Percentiles rank a stretch among this genome's conserved stretches.
Conservation (phyloP, 1,139 yeast genomes). For the Nakaseomyces sp. region DNA sequence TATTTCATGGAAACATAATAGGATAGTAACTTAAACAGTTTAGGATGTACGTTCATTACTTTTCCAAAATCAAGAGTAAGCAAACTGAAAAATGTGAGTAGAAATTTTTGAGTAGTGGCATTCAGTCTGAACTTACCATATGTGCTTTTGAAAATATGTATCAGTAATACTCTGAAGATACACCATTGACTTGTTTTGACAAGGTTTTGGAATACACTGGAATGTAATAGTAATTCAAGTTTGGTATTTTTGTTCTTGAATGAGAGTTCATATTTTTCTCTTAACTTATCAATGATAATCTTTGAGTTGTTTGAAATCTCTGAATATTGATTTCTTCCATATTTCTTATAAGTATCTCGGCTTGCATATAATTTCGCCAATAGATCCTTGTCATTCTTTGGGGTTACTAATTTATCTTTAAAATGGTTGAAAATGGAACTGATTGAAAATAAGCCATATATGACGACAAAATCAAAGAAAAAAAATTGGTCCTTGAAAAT, state of each 20-base stretch:
- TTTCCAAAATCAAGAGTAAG: conserved; percentile 2
- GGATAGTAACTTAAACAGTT: background rate
- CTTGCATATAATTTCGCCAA: background rate
- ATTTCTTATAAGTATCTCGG: conserved; percentile 1
- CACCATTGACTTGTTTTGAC: conserved; percentile 24
- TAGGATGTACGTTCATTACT: background rate
- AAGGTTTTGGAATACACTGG: conserved; percentile 19
- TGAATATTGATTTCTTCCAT: background rate
- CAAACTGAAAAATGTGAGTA: conserved; percentile 1
- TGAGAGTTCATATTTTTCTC: conserved; percentile 22
- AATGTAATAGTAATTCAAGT: conserved; percentile 13
- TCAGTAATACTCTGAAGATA: conserved; percentile 20
- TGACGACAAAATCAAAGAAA: background rate
- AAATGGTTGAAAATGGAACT: background rate
- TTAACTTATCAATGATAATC: conserved; percentile 20
- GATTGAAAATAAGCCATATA: background rate
- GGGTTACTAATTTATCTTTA: background rate
- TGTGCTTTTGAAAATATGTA: conserved; percentile 1
- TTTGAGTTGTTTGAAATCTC: conserved; percentile 12
- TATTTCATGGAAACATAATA: conserved; percentile 2
- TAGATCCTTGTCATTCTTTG: background rate
- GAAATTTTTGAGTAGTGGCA: background rate
- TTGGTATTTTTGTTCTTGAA: conserved; percentile 12
- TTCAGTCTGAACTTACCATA: conserved; percentile 1
- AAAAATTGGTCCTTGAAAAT: conserved; percentile 1